phyloP scores from a whole-genome alignment of 1,139 yeast genomes.

The Pichia sp. region DNA sequence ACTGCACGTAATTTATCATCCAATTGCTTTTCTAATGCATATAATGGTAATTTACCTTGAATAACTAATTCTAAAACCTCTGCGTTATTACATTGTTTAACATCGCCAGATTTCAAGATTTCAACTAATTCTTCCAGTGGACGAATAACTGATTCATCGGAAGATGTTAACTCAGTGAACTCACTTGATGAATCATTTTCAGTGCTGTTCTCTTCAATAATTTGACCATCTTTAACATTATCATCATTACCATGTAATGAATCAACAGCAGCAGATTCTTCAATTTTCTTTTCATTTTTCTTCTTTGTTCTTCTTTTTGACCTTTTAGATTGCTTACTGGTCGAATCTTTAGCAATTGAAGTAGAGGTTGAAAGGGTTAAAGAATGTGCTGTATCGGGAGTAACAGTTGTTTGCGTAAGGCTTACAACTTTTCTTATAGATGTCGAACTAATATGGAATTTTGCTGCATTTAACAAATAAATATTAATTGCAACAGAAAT shows the following conservation, averaged over 20 bases:
- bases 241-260: conserved; percentile 9
- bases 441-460: conserved; percentile 38
- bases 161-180: conserved; percentile 5
- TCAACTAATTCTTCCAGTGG: conserved; percentile 60
- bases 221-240: conserved; percentile 29
- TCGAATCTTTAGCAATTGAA: background rate
- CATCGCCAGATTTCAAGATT: conserved; percentile 64
- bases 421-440: background rate
- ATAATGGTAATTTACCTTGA: conserved; percentile 77
- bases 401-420: background rate
- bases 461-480: conserved; percentile 72
- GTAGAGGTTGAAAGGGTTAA: background rate
- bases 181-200: conserved; percentile 14
- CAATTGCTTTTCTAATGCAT: conserved; percentile 89
- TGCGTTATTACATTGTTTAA: conserved; percentile 57
- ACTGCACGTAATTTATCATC: conserved; percentile 90
- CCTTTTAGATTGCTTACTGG: conserved; percentile 12
- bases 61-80: conserved; percentile 70
- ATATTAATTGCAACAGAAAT: conserved; percentile 76
- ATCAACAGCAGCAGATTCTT: conserved; percentile 2
- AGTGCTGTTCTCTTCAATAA: conserved; percentile 23
- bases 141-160: conserved; percentile 18
- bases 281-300: conserved; percentile 10
- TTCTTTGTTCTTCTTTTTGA: conserved; percentile 11
- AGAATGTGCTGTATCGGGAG: background rate